Evolutionary conservation across 2,329 filamentous ascomycete species (phyloP).

Genomic region (Ophiostoma triangulosporum): DNA sequence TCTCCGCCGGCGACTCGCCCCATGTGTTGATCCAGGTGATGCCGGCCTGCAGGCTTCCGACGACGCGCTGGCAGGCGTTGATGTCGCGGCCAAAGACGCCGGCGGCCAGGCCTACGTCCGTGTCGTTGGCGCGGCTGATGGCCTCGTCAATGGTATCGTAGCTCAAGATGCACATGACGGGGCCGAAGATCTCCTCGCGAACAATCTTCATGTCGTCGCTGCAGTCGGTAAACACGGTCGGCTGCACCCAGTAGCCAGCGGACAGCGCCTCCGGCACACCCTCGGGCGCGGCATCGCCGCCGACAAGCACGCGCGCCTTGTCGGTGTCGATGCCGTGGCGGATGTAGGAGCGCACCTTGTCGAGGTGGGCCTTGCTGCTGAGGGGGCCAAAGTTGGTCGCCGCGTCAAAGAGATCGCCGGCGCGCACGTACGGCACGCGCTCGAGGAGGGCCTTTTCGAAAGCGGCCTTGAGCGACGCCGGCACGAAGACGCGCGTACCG

Average conservation of each 20-base stretch:
- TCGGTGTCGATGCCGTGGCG: slow-evolving; percentile 59
- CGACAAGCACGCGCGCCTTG: slow-evolving; percentile 58
- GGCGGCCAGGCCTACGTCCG: slow-evolving; percentile 67
- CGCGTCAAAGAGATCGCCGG: slow-evolving; percentile 58
- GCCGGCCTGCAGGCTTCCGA: slow-evolving; percentile 61
- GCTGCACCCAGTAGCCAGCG: slow-evolving; percentile 70
- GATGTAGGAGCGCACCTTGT: slow-evolving; percentile 71
- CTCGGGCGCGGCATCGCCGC: slow-evolving; percentile 41
- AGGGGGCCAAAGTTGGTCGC: slow-evolving; percentile 75
- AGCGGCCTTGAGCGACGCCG: slow-evolving; percentile 43
- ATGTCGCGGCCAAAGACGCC: slow-evolving; percentile 72
- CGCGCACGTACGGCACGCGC: slow-evolving; percentile 56
- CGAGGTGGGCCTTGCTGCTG: slow-evolving; percentile 57
- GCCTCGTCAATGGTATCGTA: slow-evolving; percentile 61
- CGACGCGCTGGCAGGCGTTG: slow-evolving; percentile 57
- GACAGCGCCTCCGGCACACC: slow-evolving; percentile 33
- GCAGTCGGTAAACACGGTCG: slow-evolving; percentile 78
- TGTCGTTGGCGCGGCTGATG: slow-evolving; percentile 60
- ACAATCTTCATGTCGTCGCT: slow-evolving; percentile 69
- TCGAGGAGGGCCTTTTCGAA: slow-evolving; percentile 36
- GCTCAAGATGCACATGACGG: slow-evolving; percentile 67
- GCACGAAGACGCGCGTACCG: slow-evolving; percentile 77
- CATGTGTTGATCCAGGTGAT: slow-evolving; percentile 91
- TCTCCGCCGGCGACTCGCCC: slow-evolving; percentile 85
- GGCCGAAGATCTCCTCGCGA: slow-evolving; percentile 77